A percentile compares a stretch with the other conserved stretches of the same genome.
Evolutionary conservation across 805 yeast species (phyloP).

Genomic region (Starmerella asiatica): DNA sequence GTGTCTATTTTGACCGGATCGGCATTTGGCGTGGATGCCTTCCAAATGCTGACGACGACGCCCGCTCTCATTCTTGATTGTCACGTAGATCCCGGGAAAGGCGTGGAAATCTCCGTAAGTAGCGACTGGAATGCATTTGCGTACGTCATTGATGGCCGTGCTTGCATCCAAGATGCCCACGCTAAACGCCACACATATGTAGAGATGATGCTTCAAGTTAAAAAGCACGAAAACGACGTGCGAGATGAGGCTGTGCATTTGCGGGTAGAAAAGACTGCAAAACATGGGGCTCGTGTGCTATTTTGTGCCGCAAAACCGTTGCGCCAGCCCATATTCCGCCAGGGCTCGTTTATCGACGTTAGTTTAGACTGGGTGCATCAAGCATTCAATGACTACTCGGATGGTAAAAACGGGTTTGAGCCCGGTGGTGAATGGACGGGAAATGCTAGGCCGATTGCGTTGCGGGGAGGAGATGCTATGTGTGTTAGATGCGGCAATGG

Average conservation of each 20-base stretch:
- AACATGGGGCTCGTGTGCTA: slow-evolving; percentile 4
- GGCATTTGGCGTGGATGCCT: slow-evolving; percentile 14
- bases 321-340: slow-evolving; percentile 21
- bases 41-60: slow-evolving; percentile 16
- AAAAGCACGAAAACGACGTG: background rate
- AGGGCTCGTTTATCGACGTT: slow-evolving; percentile 22
- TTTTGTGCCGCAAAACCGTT: slow-evolving; percentile 19
- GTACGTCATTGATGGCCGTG: slow-evolving; percentile 22
- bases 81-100: slow-evolving; percentile 11
- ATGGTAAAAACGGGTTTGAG: slow-evolving; percentile 20
- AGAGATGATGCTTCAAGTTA: slow-evolving; percentile 14
- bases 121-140: slow-evolving; percentile 25
- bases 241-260: slow-evolving; percentile 1
- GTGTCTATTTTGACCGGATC: slow-evolving; percentile 15
- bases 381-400: slow-evolving; percentile 20
- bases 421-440: slow-evolving; percentile 10
- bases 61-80: slow-evolving; percentile 15
- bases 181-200: slow-evolving; percentile 11
- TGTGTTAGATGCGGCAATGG: background rate
- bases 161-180: slow-evolving; percentile 11
- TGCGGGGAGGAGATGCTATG: background rate
- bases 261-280: slow-evolving; percentile 2
- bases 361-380: slow-evolving; percentile 20
- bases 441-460: background rate
- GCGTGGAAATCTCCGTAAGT: slow-evolving; percentile 15